Base-by-base conservation (phyloP, 2,329 filamentous ascomycete species). In the Clathrospora elynae region DNA sequence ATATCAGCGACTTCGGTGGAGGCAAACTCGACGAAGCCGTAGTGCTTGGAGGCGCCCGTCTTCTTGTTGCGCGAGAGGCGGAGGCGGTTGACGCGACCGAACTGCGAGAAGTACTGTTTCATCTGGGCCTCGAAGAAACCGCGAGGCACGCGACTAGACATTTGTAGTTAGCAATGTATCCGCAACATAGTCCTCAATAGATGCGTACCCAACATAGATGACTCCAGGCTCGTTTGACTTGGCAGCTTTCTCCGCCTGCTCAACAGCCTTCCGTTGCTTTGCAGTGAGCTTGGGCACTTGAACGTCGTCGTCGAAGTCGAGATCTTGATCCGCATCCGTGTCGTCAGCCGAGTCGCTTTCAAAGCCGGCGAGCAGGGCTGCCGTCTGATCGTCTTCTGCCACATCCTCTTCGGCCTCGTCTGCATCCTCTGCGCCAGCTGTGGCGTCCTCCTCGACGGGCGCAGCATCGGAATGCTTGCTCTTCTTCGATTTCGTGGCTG, bases 121-220 rank as follows among this genome's bases (percentile, higher is more conserved):
- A 99, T 95, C 74, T 97, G 87, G 63, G 90, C 83, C 75, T 99
- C 93, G 78, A 92, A 97, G 82, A 99, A 99, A 74, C 93, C 88
- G 73, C 93, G 89, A 25, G 91, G 91, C 47, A 96, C 86, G 54
- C 90, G 89, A 41, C 80, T 81, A 51, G 26, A 35, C n/a, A n/a
- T n/a, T n/a, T n/a, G 26, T 35, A 41, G 49, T 53, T 32, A 42
- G 37, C 33, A 24, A 3, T 14, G 6, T n/a, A 10, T 35, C 17
- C 19, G n/a, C 20, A 41, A 8, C 2, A 18, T 13, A 34, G 12
- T 24, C 33, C 30, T 20, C 14, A 25, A 34, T 25, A 14, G 9
- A 25, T 20, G 65, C 76, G 58, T 66, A 81, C 67, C 89, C 90
- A 62, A 99, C 79, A 73, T 96, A 97, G 64, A 97, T 79, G 26